These are phyloP conservation scores for Cladophialophora chaetospira DNA, from an alignment of 2,329 filamentous ascomycete species.

Conservation along the genomic window DNA sequence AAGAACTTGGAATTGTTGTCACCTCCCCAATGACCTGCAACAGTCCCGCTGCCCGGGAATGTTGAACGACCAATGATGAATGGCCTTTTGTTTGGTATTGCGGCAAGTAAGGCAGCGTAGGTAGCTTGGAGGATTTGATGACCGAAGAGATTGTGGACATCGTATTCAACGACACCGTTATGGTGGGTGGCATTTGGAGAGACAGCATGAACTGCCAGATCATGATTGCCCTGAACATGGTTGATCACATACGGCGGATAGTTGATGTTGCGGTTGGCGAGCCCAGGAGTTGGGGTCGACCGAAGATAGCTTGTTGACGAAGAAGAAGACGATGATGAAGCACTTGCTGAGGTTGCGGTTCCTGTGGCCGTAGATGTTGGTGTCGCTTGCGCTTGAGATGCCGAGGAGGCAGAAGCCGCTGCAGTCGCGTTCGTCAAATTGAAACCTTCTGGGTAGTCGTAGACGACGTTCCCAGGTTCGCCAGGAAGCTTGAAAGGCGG, in stretches of 20 bases:
- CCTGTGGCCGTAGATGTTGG: slow-evolving; percentile 38
- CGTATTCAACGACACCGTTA: slow-evolving; percentile 72
- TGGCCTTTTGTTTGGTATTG: slow-evolving; percentile 70
- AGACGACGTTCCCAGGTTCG: slow-evolving; percentile 61
- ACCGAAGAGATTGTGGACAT: slow-evolving; percentile 79
- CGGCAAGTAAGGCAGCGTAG: slow-evolving; percentile 66
- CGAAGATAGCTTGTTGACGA: slow-evolving; percentile 54
- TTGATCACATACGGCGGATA: slow-evolving; percentile 77
- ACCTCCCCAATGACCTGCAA: slow-evolving; percentile 80
- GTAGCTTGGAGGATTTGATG: slow-evolving; percentile 76
- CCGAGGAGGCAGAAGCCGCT: slow-evolving; percentile 60
- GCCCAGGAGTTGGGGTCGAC: slow-evolving; percentile 63
- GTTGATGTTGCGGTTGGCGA: slow-evolving; percentile 62
- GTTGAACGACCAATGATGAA: slow-evolving; percentile 84
- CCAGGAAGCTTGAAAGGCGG: slow-evolving; percentile 67
- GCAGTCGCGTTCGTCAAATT: slow-evolving; percentile 69
- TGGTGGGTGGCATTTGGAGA: slow-evolving; percentile 76
- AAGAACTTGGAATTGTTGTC: slow-evolving; percentile 72
- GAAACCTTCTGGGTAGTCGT: slow-evolving; percentile 69
- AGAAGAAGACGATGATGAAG: slow-evolving; percentile 33
- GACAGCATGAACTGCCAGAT: slow-evolving; percentile 71
- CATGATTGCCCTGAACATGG: slow-evolving; percentile 64
- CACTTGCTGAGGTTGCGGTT: slow-evolving; percentile 34
- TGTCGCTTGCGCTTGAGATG: slow-evolving; percentile 54
- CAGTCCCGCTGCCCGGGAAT: slow-evolving; percentile 74